Percentiles rank a stretch among this genome's conserved stretches.
phyloP scores from a whole-genome alignment of 345 rosid genomes.

The Eucalyptus marginata region DNA sequence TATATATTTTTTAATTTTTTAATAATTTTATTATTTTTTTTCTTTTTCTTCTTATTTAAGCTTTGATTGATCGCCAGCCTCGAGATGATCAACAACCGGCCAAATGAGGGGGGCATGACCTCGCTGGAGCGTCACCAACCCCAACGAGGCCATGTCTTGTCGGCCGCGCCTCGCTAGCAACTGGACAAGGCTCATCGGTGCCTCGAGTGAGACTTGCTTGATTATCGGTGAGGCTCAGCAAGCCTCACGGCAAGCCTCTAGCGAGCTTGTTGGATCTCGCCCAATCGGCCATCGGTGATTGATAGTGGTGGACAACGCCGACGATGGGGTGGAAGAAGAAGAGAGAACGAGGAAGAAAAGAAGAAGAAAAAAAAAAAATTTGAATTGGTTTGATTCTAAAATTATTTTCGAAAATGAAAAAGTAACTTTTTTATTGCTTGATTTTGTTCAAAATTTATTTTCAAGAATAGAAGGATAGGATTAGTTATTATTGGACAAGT shows the following conservation, averaged over 20 bases:
- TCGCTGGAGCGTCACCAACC: rapidly evolving
- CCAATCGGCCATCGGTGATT: rapidly evolving
- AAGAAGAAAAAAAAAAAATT: no score
- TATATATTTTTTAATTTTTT: no score
- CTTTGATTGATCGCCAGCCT: rapidly evolving
- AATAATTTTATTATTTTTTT: no score
- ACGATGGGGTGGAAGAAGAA: no score
- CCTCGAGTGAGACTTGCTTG: rapidly evolving
- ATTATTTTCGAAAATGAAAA: rapidly evolving
- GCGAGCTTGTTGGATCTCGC: rapidly evolving
- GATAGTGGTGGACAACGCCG: no score
- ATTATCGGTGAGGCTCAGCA: rapidly evolving
- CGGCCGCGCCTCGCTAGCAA: rapidly evolving
- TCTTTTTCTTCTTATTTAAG: no score
- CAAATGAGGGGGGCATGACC: no score
- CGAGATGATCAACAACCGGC: no score
- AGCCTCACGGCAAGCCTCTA: no score
- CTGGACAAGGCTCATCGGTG: rapidly evolving
- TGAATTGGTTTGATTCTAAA: rapidly evolving
- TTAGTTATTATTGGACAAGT: no score
- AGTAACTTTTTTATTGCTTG: rapidly evolving
- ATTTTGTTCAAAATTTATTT: rapidly evolving
- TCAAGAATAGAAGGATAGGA: no score
- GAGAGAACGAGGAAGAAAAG: no score
- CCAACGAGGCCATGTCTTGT: rapidly evolving